Evolutionary conservation across 192 early-diverging fungal species (phyloP).

Genomic region (Linnemannia elongata): DNA sequence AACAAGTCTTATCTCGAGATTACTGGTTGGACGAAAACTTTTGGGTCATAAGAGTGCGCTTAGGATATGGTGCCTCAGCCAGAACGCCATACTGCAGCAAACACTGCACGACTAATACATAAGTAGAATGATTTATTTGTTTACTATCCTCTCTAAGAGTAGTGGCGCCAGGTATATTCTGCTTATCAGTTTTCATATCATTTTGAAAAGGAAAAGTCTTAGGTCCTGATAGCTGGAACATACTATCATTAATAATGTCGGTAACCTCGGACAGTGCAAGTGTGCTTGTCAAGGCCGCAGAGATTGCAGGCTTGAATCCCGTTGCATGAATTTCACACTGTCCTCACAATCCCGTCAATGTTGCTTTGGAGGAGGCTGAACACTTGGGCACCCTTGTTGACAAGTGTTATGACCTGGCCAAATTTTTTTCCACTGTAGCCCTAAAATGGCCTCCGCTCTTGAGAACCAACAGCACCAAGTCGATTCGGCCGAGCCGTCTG

Average conservation of each 20-base stretch:
- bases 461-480: slow-evolving; percentile 3
- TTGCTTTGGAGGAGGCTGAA: background rate
- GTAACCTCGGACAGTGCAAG: slow-evolving; percentile 16
- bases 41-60: background rate
- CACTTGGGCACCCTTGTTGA: background rate
- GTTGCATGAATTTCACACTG: slow-evolving; percentile 15
- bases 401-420: slow-evolving; percentile 8
- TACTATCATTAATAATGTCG: background rate
- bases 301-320: background rate
- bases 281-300: slow-evolving; percentile 14
- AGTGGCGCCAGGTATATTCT: background rate
- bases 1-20: slow-evolving; percentile 9
- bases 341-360: slow-evolving; percentile 27
- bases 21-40: slow-evolving; percentile 26
- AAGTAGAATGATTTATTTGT: background rate
- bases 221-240: background rate
- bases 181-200: background rate
- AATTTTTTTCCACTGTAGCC: slow-evolving; percentile 18
- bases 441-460: slow-evolving; percentile 20
- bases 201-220: background rate
- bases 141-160: background rate
- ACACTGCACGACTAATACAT: background rate
- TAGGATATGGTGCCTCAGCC: slow-evolving; percentile 17
- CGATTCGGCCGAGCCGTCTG: background rate
- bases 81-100: slow-evolving; percentile 18